These are phyloP conservation scores for Taxawa tesnikishii DNA, from an alignment of 2,329 filamentous ascomycete genomes.

Conservation along the genomic window DNA sequence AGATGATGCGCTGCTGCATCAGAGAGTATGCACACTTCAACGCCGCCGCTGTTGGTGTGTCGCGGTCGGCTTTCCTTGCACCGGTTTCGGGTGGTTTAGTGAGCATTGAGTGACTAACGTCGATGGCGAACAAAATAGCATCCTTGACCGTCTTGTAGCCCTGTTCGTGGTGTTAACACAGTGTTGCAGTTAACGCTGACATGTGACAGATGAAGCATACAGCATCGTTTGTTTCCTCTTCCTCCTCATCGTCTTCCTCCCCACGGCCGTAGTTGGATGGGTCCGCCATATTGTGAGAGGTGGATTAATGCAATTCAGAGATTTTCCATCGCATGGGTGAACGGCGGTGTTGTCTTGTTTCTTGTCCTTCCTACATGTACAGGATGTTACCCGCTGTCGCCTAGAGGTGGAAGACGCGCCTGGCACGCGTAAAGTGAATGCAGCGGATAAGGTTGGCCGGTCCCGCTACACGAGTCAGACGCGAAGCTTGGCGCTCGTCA, in stretches of 20 bases:
- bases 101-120: slow-evolving; percentile 82
- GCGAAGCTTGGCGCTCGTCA: no score
- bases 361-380: no score
- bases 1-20: slow-evolving; percentile 98
- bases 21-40: slow-evolving; percentile 88
- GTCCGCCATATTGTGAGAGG: slow-evolving; percentile 7
- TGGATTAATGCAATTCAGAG: no score
- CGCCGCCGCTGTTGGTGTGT: slow-evolving; percentile 70
- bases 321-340: no score
- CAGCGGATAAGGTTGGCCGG: no score
- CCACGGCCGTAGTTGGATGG: slow-evolving; percentile 15
- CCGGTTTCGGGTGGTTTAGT: slow-evolving; percentile 47
- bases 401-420: no score
- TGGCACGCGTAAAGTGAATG: no score
- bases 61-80: slow-evolving; percentile 64
- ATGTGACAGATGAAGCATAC: no score
- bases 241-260: slow-evolving; percentile 50
- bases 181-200: no score
- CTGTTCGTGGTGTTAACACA: slow-evolving; percentile 29
- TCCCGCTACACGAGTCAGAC: no score
- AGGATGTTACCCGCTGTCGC: no score
- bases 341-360: no score
- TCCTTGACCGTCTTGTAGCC: slow-evolving; percentile 88
- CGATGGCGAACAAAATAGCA: slow-evolving; percentile 94
- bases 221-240: slow-evolving; percentile 55